These are phyloP conservation scores for Nakazawaea sp. DNA, from an alignment of 805 yeast species.

Conservation along the genomic window DNA sequence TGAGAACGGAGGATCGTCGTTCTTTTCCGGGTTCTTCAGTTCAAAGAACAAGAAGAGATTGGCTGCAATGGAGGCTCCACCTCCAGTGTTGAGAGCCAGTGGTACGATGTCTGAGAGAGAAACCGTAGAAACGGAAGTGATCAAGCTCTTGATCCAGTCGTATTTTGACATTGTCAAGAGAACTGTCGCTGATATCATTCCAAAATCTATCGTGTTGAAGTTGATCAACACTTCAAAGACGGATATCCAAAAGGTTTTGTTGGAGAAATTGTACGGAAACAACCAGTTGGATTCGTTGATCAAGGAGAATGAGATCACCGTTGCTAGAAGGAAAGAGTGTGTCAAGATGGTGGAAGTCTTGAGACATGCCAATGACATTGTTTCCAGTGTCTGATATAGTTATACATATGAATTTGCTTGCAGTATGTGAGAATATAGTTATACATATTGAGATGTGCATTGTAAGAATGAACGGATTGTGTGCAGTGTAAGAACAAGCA, in stretches of 20 bases:
- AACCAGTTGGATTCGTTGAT: constrained; percentile 71
- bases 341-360: constrained; percentile 91
- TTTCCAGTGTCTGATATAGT: constrained; percentile 50
- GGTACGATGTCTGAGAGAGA: constrained; percentile 94
- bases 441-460: too few relatives aligned
- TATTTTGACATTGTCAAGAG: constrained; percentile 91
- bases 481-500: background rate
- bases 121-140: constrained; percentile 94
- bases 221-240: constrained; percentile 78
- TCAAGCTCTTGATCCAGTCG: constrained; percentile 83
- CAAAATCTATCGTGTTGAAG: constrained; percentile 92
- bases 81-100: constrained; percentile 86
- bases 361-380: constrained; percentile 86
- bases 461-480: too few relatives aligned
- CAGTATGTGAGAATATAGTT: too few relatives aligned
- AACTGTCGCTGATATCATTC: constrained; percentile 88
- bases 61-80: constrained; percentile 97
- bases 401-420: background rate
- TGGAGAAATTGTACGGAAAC: constrained; percentile 79
- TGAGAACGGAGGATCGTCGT: constrained; percentile 57
- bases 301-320: constrained; percentile 87
- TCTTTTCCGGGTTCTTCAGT: constrained; percentile 93
- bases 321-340: constrained; percentile 92
- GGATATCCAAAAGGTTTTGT: constrained; percentile 83
- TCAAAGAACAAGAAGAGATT: constrained; percentile 89